Conservation (phyloP, 805 yeast genomes). For the Peterozyma xylosa region DNA sequence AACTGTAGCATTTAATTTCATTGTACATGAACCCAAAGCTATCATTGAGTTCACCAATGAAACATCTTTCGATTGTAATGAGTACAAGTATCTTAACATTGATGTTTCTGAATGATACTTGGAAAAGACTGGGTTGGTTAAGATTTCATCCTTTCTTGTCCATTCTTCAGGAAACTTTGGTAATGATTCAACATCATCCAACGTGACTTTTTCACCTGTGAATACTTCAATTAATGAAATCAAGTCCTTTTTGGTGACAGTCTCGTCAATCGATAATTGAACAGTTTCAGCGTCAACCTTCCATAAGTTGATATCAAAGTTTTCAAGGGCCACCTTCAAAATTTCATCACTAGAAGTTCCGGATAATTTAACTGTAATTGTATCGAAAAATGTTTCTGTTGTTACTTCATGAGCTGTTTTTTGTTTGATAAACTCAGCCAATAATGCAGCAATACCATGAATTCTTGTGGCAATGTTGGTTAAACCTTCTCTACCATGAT, state of each 20-base stretch:
- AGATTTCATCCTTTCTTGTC: slow-evolving; percentile 49
- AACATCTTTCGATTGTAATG: slow-evolving; percentile 78
- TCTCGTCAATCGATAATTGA: slow-evolving; percentile 86
- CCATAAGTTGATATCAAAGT: slow-evolving; percentile 70
- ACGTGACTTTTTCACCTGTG: slow-evolving; percentile 28
- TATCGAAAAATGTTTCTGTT: slow-evolving; percentile 76
- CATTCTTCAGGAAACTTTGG: slow-evolving; percentile 44
- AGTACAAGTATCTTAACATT: slow-evolving; percentile 83
- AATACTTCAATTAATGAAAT: slow-evolving; percentile 51
- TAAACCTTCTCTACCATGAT: slow-evolving; percentile 90
- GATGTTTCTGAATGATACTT: slow-evolving; percentile 90
- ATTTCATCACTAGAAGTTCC: slow-evolving; percentile 48
- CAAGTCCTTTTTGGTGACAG: slow-evolving; percentile 61
- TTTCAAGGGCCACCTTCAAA: slow-evolving; percentile 47
- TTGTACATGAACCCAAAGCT: slow-evolving; percentile 95
- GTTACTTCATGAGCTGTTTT: slow-evolving; percentile 37
- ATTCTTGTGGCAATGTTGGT: slow-evolving; percentile 70
- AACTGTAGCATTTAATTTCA: slow-evolving; percentile 94
- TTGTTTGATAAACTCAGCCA: slow-evolving; percentile 50
- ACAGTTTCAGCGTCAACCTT: slow-evolving; percentile 54
- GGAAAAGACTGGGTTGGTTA: slow-evolving; percentile 76
- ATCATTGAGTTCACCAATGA: slow-evolving; percentile 96
- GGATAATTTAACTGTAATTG: slow-evolving; percentile 57
- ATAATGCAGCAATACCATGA: slow-evolving; percentile 61
- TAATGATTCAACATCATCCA: slow-evolving; percentile 22